Conservation (phyloP, 2,329 filamentous ascomycete species). For the Xylariaceae sp. region DNA sequence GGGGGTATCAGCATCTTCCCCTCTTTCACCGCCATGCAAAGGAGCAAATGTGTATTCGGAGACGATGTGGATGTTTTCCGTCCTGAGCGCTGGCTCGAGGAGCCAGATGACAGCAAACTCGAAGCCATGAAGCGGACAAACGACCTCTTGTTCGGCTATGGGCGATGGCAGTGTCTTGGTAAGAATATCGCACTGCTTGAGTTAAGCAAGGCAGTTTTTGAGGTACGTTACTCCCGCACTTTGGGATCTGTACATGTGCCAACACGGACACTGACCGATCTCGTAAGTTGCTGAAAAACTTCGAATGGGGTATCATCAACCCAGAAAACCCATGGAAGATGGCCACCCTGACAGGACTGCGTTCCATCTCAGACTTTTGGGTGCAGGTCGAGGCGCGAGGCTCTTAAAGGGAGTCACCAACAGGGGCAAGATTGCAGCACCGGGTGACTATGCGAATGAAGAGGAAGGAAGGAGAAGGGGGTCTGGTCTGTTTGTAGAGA, state of each 20-base stretch:
- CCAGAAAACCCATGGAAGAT: constrained; percentile 17
- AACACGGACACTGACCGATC: not conserved
- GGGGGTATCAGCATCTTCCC: constrained; percentile 10
- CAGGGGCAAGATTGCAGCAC: no score
- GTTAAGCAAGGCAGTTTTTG: constrained; percentile 12
- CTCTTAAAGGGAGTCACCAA: no score
- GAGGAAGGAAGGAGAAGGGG: no score
- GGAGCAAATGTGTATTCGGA: constrained; percentile 9
- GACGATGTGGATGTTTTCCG: constrained; percentile 17
- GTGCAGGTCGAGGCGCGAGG: constrained; percentile 12
- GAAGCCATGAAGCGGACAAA: constrained; percentile 10
- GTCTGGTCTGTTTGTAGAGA: no score
- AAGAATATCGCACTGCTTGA: constrained; percentile 12
- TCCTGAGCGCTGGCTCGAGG: constrained; percentile 19
- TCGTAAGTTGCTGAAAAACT: constrained; percentile 14
- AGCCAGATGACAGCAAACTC: constrained; percentile 9
- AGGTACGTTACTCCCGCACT: constrained; percentile 10
- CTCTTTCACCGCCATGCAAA: constrained; percentile 11
- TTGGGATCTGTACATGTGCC: not conserved
- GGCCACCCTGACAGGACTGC: constrained; percentile 9
- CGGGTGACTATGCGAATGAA: no score
- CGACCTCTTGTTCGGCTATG: constrained; percentile 14
- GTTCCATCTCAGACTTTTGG: constrained; percentile 14
- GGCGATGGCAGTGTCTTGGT: constrained; percentile 16
- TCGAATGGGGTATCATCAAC: constrained; percentile 16